These are phyloP conservation scores for Metarhizium robertsii DNA, from an alignment of 2,329 filamentous ascomycete genomes.

Conservation along the genomic window DNA sequence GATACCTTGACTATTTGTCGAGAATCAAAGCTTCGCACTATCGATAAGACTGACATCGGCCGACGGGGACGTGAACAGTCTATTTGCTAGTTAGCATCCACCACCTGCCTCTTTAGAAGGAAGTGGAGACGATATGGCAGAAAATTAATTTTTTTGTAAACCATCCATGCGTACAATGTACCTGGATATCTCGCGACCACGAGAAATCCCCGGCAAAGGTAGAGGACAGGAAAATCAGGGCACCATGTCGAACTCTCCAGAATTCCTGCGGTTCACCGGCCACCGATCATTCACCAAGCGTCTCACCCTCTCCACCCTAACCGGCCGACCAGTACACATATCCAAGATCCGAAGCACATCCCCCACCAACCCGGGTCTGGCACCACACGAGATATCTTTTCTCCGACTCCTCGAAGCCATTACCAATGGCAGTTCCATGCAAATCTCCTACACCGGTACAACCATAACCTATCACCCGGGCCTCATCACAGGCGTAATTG, in stretches of 20 bases:
- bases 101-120: slow-evolving; percentile 19
- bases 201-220: neutral
- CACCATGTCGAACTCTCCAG: slow-evolving; percentile 31
- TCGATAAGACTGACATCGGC: slow-evolving; percentile 19
- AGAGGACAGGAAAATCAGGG: neutral
- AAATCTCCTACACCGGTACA: slow-evolving; percentile 94
- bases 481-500: slow-evolving; percentile 76
- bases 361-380: slow-evolving; percentile 77
- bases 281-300: slow-evolving; percentile 77
- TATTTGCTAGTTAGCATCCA: slow-evolving; percentile 4
- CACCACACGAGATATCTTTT: slow-evolving; percentile 89
- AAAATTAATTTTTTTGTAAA: slow-evolving; percentile 26
- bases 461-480: slow-evolving; percentile 87
- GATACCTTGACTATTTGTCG: neutral
- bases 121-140: slow-evolving; percentile 16
- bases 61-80: too few relatives aligned
- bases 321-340: slow-evolving; percentile 81
- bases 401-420: slow-evolving; percentile 87
- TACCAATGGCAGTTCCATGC: slow-evolving; percentile 90
- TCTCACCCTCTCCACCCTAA: slow-evolving; percentile 82
- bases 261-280: slow-evolving; percentile 68
- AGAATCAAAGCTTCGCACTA: slow-evolving; percentile 9
- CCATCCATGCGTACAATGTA: neutral
- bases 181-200: too few relatives aligned
- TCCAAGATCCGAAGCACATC: slow-evolving; percentile 87